Conservation (phyloP, 257 asterid species). For the Nicotiana attenuata region DNA sequence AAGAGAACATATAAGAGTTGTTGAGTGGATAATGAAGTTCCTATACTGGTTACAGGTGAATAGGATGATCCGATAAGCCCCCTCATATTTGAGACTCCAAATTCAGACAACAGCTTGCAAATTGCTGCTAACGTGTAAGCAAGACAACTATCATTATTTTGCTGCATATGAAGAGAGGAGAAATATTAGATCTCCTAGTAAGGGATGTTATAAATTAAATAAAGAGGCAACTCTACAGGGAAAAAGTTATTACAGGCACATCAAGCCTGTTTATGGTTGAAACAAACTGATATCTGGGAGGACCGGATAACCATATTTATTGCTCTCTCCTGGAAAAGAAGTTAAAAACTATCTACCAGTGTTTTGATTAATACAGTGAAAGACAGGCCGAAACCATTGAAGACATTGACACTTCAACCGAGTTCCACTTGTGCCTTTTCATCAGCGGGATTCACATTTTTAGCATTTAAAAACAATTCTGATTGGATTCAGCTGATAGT, state of each 20-base stretch:
- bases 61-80: conserved; percentile 79
- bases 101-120: conserved; percentile 76
- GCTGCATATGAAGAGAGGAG: conserved; percentile 44
- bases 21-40: conserved; percentile 73
- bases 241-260: not conserved
- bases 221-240: not conserved
- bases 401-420: conserved; percentile 1
- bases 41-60: conserved; percentile 64
- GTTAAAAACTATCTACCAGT: not conserved
- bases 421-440: not conserved
- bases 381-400: not conserved
- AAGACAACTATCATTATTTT: conserved; percentile 83
- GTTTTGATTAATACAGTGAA: not conserved
- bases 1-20: conserved; percentile 86
- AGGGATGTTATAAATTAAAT: not conserved
- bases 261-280: conserved; percentile 3
- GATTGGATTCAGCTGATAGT: not conserved
- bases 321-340: not conserved
- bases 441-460: not conserved
- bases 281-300: not conserved
- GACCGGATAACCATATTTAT: not conserved
- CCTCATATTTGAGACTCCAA: conserved; percentile 63
- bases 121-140: conserved; percentile 87
- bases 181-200: conserved; percentile 1
- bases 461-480: not conserved